Base-by-base conservation (phyloP, 257 asterid genomes). In the Nemophila menziesii region DNA sequence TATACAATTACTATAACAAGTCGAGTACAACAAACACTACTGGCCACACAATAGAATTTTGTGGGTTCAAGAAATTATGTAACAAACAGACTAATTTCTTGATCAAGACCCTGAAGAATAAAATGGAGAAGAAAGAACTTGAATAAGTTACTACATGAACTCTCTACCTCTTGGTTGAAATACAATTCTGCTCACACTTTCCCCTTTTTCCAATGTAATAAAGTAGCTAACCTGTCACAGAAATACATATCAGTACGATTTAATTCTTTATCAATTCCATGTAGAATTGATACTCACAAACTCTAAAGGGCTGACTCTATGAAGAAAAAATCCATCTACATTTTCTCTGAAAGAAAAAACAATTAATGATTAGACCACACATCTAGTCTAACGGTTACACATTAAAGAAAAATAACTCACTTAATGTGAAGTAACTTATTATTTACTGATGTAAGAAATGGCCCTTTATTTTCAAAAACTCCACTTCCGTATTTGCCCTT, bases 131-230 rank as follows among this genome's bases (percentile, higher is more conserved):
- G 5, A 26, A 26, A 13, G 7, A 29, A 13, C 8, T 29, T 10
- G 6, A 26, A 10, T 16, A 24, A 20, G 27, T 52, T 60, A 80
- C 64, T 60, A 80, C 64, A 74, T 74, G 36, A 46, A 64, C 4
- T 69, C 78, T 68, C 37, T 69, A n/a, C 77, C 90, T 66, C 63
- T 70, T 53, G 66, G 82, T 45, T 51, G 65, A 53, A 72, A 58
- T 11, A 65, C 55, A 55, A 43, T 16, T 18, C 20, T 61, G 44
- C 66, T 72, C 27, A 58, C 74, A 43, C 67, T 49, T 56, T 78
- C 80, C 29, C 86, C 90, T 2, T 65, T 60, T n/a, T n/a, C n/a
- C 60, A 59, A 26, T 46, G 54, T 65, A 16, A 81, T 82, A 8
- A 33, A 56, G 51, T 65, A 70, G 10, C 74, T 72, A 20, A 56